Evolutionary conservation across 148 eudicot genomes (phyloP).

Genomic region (Cornus kousa): DNA sequence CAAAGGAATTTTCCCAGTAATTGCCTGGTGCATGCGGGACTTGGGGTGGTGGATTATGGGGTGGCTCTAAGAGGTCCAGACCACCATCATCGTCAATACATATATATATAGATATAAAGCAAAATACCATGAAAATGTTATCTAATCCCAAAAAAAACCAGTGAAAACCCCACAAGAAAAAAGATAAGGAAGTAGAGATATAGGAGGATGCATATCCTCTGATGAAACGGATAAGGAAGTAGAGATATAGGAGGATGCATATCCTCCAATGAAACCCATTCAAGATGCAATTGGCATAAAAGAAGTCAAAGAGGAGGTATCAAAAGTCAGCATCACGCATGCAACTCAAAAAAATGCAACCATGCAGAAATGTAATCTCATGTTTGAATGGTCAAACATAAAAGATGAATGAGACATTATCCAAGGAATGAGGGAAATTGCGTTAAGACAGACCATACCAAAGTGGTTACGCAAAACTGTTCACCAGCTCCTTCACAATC

Average conservation of each 20-base stretch:
- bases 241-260: neutral
- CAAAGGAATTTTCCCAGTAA: too few species aligned
- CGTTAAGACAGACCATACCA: slow-evolving; percentile 55
- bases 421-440: neutral
- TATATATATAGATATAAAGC: neutral
- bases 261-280: neutral
- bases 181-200: neutral
- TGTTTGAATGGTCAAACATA: neutral
- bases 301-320: neutral
- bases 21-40: too few species aligned
- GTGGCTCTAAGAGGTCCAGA: too few species aligned
- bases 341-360: neutral
- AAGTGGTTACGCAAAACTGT: slow-evolving; percentile 96
- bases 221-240: neutral
- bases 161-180: neutral
- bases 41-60: too few species aligned
- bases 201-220: neutral
- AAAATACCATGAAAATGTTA: neutral
- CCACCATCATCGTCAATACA: too few species aligned
- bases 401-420: neutral
- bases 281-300: neutral
- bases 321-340: neutral
- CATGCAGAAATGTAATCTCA: neutral
- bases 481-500: slow-evolving; percentile 99
- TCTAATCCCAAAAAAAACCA: neutral